Evolutionary conservation across 2,329 filamentous ascomycete species (phyloP).

Genomic region (Aspergillus neoniger): DNA sequence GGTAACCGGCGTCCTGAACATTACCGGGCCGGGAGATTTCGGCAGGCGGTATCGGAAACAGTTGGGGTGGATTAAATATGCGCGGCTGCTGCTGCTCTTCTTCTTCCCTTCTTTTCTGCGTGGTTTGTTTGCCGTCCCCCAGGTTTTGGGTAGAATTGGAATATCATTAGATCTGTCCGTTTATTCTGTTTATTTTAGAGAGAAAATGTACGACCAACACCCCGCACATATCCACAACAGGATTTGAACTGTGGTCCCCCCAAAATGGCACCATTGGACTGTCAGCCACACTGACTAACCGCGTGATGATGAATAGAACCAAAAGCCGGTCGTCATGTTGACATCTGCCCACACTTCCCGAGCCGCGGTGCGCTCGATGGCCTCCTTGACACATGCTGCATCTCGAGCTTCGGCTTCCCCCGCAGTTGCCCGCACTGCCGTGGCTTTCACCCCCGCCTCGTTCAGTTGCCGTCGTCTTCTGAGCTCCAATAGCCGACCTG

Average conservation of each 20-base stretch:
- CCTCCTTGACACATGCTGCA: constrained; percentile 38
- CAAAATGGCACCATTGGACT: not conserved
- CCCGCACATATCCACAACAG: not conserved
- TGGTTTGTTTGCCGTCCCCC: not conserved
- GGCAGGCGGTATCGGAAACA: constrained; percentile 27
- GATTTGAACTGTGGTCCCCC: not conserved
- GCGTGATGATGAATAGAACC: constrained; percentile 1
- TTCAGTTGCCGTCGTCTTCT: constrained; percentile 29
- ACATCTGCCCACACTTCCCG: constrained; percentile 34
- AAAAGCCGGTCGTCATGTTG: constrained; percentile 34
- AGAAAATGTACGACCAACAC: not conserved
- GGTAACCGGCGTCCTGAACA: constrained; percentile 3
- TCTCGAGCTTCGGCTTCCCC: constrained; percentile 32
- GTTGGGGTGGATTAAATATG: constrained; percentile 10
- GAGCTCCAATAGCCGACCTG: constrained; percentile 34
- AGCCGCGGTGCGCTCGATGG: constrained; percentile 42
- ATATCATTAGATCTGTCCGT: not conserved
- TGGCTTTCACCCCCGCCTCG: constrained; percentile 33
- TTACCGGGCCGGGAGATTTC: constrained; percentile 30
- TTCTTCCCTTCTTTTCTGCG: constrained; percentile 10
- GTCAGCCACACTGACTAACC: not conserved
- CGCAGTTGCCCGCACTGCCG: constrained; percentile 35
- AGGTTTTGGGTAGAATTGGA: constrained; percentile 6
- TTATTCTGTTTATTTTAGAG: not conserved
- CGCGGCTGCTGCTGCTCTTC: constrained; percentile 11